Base-by-base conservation (phyloP, 2,329 filamentous ascomycete species). In the Cercospora nicotianae region DNA sequence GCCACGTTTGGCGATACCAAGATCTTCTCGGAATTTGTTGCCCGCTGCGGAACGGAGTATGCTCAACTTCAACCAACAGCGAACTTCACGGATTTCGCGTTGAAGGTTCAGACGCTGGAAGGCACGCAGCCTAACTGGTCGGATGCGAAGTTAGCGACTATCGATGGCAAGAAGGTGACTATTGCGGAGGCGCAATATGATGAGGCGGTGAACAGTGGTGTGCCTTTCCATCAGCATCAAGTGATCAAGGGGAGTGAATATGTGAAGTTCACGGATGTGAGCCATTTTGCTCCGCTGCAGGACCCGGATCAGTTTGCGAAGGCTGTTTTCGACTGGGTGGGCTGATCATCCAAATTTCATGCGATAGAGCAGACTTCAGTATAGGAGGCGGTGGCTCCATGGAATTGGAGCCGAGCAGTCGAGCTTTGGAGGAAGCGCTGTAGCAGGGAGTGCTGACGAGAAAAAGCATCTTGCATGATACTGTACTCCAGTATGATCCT, bases 281-380 rank as follows among this genome's bases (percentile, higher is more conserved):
- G 81, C 67, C 81, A 83, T 67, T 83, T 83, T 70, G 81, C 80
- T 39, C 81, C 81, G 1, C 36, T 82, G 16, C 81, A 83, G 69
- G 77, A 82, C 69, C 79, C 81, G 28, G 20, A n/a, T 4, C 67
- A 67, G 63, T 72, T 74, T 36, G 60, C 67, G 61, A 61, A 33
- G 26, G 70, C 69, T 12, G 65, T 74, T 2, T 18, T 20, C 28
- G 55, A 59, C 28, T 59, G 55, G 55, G 55, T 59, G n/a, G 31
- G 55, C 28, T 36, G n/a, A 23, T 59, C 2, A n/a, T 28, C 7
- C 20, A 9, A n/a, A 2, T 5, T 16, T 28, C 23, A 5, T 6
- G 6, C 48, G 7, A 16, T 3, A 28, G 48, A 28, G 10, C 10
- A 26, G 12, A 26, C 5, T 5, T 55, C 23, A 3, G 36, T 3